Evolutionary conservation across 225 moss, liverwort and hornwort genomes (phyloP).

Genomic region (Antitrichia curtipendula): DNA sequence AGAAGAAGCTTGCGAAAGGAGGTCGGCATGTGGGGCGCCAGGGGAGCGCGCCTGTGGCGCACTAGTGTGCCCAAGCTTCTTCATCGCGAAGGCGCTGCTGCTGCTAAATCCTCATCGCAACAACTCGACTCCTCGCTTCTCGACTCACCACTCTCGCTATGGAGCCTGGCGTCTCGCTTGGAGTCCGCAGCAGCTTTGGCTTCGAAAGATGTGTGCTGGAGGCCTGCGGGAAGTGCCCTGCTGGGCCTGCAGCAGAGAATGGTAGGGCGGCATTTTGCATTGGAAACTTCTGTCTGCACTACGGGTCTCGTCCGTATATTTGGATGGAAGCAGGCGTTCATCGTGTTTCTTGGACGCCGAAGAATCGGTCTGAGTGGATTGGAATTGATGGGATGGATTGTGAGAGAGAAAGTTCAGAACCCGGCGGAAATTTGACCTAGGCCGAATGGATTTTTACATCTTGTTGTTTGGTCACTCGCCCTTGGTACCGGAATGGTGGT

Average conservation of each 20-base stretch:
- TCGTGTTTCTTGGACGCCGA: not conserved
- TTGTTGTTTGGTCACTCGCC: too few species aligned
- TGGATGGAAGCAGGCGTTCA: not conserved
- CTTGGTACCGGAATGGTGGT: not conserved
- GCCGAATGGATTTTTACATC: not conserved
- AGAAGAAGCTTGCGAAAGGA: not conserved
- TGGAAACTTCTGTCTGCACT: not conserved
- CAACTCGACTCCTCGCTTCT: not conserved
- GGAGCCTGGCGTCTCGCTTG: not conserved
- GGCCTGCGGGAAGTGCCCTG: not conserved
- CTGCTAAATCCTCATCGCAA: not conserved
- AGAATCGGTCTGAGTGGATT: not conserved
- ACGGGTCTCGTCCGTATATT: not conserved
- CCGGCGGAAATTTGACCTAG: too few species aligned
- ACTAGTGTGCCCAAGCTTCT: not conserved
- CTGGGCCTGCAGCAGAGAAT: not conserved
- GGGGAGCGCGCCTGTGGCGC: constrained; percentile 33
- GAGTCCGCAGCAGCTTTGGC: not conserved
- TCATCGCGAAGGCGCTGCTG: not conserved
- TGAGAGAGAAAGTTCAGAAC: not conserved
- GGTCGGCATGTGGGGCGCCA: constrained; percentile 16
- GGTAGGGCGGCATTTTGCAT: not conserved
- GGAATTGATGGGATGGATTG: not conserved
- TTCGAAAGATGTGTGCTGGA: not conserved
- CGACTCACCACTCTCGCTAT: not conserved